phyloP scores from a whole-genome alignment of 1,284 basidiomycete species.

The Malassezia obtusa region DNA sequence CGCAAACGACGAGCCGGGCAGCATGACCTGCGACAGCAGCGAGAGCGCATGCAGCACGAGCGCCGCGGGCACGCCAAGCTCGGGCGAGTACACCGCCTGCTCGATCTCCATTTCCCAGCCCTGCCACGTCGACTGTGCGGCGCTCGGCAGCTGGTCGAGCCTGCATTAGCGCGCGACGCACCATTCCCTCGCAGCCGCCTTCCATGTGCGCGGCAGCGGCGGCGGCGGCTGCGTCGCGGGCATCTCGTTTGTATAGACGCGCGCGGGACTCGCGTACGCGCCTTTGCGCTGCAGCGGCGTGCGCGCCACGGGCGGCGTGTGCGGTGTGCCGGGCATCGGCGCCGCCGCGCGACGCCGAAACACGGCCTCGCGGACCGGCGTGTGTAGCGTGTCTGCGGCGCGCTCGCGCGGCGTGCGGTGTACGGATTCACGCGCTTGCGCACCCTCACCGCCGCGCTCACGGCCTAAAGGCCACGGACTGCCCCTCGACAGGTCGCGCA shows the following conservation, averaged over 20 bases:
- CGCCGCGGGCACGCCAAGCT: constrained; percentile 7
- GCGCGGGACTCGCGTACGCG: constrained; percentile 8
- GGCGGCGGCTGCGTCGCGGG: neutral
- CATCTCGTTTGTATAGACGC: neutral
- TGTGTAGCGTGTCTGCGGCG: too few species aligned
- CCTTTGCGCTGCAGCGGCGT: constrained; percentile 14
- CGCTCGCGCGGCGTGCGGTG: neutral
- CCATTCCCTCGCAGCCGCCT: neutral
- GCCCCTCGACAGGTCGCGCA: neutral
- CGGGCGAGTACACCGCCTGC: neutral
- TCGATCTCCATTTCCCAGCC: constrained; percentile 11
- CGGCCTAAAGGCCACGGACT: neutral
- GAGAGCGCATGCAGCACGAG: constrained; percentile 6
- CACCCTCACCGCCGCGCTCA: neutral
- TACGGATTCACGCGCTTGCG: neutral
- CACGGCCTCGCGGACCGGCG: too few species aligned
- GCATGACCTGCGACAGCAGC: constrained; percentile 9
- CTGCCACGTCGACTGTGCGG: neutral
- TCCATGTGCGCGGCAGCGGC: neutral
- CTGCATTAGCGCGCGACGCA: neutral
- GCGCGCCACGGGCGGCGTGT: neutral
- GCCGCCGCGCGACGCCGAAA: too few species aligned
- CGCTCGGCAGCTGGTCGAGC: neutral
- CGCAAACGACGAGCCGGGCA: constrained; percentile 12
- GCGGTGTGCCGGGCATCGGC: too few species aligned